Evolutionary conservation across 306 rosid species (phyloP), one percentile per base, ranked within the genome.

Genomic region (Lathyrus oleraceus): DNA sequence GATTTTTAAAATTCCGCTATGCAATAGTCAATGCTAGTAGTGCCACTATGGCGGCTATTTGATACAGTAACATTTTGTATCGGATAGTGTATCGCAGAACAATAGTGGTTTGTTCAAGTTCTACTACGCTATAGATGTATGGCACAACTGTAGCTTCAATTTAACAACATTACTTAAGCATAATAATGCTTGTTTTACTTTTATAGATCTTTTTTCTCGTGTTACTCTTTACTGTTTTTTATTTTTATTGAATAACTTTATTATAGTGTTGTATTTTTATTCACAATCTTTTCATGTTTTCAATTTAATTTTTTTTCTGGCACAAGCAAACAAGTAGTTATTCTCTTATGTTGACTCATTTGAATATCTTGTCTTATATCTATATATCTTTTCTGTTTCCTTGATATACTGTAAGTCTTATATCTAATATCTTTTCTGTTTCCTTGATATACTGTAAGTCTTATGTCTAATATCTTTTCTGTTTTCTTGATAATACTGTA

Each of bases 211-310:
- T 42, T 42, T 42, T 42, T 4, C n/a, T 11, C 3, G 47, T 42
- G 14, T 42, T 42, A 42, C 47, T 42, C 5, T 42, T 13, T 13
- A 10, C 4, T 10, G 47, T 11, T 42, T 11, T 42, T 14, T 21
- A 11, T 19, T 52, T 52, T 54, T 23, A 48, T 23, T 23, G 15
- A 23, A 54, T 21, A 21, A 10, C 3, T 53, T 54, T 5, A 38
- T 12, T 42, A 16, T 9, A 5, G 11, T 21, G 12, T 64, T 6
- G 17, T 65, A 39, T 43, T 25, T 42, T 38, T 40, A 25, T 12
- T 8, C 5, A 72, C n/a, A 48, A 59, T 13, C 16, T 61, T 62
- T 32, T 72, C 5, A 17, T 71, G 21, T 30, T 59, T 30, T 45
- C 39, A 47, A 32, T 58, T 27, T 27, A 8, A 43, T 4, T 62